These are phyloP conservation scores for Mycosphaerelloides madeirae DNA, from an alignment of 2,329 filamentous ascomycete species.

Conservation along the genomic window DNA sequence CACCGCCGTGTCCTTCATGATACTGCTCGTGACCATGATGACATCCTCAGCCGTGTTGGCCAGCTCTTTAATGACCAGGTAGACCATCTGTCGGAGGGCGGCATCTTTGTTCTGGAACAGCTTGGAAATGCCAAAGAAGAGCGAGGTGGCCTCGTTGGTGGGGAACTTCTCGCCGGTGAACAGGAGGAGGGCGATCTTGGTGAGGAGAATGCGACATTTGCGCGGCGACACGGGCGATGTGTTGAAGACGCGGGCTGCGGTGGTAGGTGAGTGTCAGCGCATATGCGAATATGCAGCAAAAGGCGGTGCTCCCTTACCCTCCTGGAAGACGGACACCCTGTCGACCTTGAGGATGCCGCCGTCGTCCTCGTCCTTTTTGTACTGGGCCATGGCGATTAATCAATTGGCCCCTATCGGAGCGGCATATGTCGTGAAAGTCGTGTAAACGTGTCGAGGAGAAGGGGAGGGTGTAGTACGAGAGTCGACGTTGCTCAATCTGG, in stretches of 20 bases:
- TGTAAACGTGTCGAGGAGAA: no score
- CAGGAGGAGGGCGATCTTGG: constrained; percentile 92
- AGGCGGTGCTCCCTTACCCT: constrained; percentile 60
- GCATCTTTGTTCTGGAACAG: constrained; percentile 99
- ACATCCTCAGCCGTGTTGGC: constrained; percentile 94
- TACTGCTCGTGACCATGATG: constrained; percentile 98
- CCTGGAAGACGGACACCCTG: constrained; percentile 95
- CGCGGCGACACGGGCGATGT: constrained; percentile 92
- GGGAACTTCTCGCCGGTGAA: constrained; percentile 98
- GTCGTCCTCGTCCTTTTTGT: constrained; percentile 99
- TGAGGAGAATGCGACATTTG: constrained; percentile 94
- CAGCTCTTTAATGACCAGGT: constrained; percentile 96
- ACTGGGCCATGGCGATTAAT: constrained; percentile 69
- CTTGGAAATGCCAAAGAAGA: constrained; percentile 99
- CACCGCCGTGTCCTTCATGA: constrained; percentile 98
- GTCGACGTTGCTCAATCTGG: not conserved
- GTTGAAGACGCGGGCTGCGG: constrained; percentile 90
- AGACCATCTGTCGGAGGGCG: constrained; percentile 96
- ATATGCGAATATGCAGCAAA: constrained; percentile 5
- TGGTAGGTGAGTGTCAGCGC: constrained; percentile 9
- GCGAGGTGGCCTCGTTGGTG: constrained; percentile 91
- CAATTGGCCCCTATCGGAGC: constrained; percentile 16
- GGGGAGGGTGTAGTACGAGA: no score
- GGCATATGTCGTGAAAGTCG: constrained; percentile 10
- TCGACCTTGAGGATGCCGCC: constrained; percentile 93